Base-by-base conservation (phyloP, 805 yeast genomes). In the Metschnikowia reukaufii region DNA sequence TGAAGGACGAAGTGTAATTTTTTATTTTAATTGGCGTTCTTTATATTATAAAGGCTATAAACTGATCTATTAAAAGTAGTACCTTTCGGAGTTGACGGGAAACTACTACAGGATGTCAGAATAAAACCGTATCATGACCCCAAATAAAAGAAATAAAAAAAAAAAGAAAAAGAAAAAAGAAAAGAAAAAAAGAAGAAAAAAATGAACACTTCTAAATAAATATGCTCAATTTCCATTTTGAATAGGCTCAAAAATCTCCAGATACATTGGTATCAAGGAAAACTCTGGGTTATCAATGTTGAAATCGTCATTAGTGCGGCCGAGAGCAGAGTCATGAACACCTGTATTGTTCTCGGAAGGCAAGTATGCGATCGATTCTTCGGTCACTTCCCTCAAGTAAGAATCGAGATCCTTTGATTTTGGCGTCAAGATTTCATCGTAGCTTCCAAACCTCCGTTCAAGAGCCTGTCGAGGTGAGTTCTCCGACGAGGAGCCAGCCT, bases 191-290 rank as follows among this genome's bases (percentile, higher is more conserved):
- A 20, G 6, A 36, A 36, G 23, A 32, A 35, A 35, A 18, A 35
- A 18, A 19, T 10, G 23, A 25, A 25, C n/a, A 42, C 31, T 18
- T 42, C 40, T 42, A 44, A 36, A 18, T n/a, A 13, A n/a, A 36
- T 19, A 20, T 17, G 19, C 19, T 36, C 27, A 35, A 34, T 19
- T 9, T 5, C 38, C 44, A 19, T 44, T 38, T 16, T 45, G 39
- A 30, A 48, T 23, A n/a, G 48, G 49, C 29, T 42, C 46, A 13
- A 51, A 49, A 9, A 53, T 23, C 42, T 53, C 55, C 42, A 29
- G 50, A 34, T 40, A 53, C 57, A 53, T 53, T 7, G 57, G 57
- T 5, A 51, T 39, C 31, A 45, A 13, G 7, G 40, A 30, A 27
- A 45, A 45, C 5, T 45, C 48, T 2, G 50, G 39, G 19, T 44